Conservation (phyloP, 2,329 filamentous ascomycete species). For the Emmonsia crescens region DNA sequence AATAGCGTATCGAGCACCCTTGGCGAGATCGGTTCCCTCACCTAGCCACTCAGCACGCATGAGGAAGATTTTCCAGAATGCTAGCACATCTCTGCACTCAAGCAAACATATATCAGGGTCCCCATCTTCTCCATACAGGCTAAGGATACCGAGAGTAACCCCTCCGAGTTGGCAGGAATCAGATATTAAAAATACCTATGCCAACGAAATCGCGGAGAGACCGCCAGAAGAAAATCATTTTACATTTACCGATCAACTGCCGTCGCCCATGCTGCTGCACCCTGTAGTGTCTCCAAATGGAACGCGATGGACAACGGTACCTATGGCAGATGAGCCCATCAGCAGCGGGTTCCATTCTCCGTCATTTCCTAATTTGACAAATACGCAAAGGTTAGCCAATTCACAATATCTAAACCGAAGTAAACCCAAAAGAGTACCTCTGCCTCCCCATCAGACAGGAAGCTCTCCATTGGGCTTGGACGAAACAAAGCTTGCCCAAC, state of each 20-base stretch:
- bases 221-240: not conserved
- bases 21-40: not conserved
- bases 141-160: not conserved
- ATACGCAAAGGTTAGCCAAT: not conserved
- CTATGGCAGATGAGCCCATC: conserved; percentile 1
- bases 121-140: not conserved
- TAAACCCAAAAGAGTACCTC: not conserved
- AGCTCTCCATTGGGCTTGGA: not conserved
- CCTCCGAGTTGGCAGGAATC: not conserved
- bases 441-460: not conserved
- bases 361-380: not conserved
- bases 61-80: not conserved
- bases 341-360: conserved; percentile 1
- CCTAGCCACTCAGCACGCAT: not conserved
- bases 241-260: not conserved
- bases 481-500: not conserved
- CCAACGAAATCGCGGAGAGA: not conserved
- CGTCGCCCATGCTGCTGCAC: not conserved
- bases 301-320: conserved; percentile 1
- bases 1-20: not conserved
- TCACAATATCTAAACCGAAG: not conserved
- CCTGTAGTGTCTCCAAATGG: conserved; percentile 1
- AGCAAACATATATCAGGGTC: not conserved
- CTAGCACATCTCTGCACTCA: not conserved
- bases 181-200: not conserved